These are phyloP conservation scores for Trichoderma sp. DNA, from an alignment of 2,329 filamentous ascomycete genomes.

Conservation along the genomic window DNA sequence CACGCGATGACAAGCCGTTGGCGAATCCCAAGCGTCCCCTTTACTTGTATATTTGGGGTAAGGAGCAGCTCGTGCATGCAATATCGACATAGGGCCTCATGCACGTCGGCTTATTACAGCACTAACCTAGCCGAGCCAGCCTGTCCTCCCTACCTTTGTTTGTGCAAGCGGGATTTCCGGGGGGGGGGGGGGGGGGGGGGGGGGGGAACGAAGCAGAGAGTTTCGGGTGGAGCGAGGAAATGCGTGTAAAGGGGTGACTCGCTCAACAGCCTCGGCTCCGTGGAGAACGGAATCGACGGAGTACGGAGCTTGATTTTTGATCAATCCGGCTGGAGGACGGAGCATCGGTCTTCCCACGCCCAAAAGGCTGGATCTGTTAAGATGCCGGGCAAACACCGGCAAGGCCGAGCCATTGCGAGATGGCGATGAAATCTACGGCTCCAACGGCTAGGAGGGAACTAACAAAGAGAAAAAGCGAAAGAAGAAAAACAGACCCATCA, in stretches of 20 bases:
- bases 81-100: conserved; percentile 1
- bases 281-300: not conserved
- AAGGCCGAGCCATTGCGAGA: not conserved
- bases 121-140: not conserved
- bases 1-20: conserved; percentile 8
- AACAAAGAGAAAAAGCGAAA: not conserved
- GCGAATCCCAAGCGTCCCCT: conserved; percentile 9
- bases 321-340: not conserved
- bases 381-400: conserved; percentile 6
- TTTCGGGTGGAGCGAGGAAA: not conserved
- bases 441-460: not conserved
- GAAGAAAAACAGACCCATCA: not conserved
- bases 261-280: conserved; percentile 9
- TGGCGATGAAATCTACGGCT: not conserved
- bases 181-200: not conserved
- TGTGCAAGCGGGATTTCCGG: conserved; percentile 8
- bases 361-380: not conserved
- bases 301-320: not conserved
- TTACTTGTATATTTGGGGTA: conserved; percentile 7
- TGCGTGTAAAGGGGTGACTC: conserved; percentile 9
- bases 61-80: not conserved
- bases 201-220: not conserved
- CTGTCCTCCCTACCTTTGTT: not conserved
- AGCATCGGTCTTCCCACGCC: not conserved
- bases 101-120: conserved; percentile 10